Conservation (phyloP, 2,329 filamentous ascomycete species). For the Sporothrix schenckii region DNA sequence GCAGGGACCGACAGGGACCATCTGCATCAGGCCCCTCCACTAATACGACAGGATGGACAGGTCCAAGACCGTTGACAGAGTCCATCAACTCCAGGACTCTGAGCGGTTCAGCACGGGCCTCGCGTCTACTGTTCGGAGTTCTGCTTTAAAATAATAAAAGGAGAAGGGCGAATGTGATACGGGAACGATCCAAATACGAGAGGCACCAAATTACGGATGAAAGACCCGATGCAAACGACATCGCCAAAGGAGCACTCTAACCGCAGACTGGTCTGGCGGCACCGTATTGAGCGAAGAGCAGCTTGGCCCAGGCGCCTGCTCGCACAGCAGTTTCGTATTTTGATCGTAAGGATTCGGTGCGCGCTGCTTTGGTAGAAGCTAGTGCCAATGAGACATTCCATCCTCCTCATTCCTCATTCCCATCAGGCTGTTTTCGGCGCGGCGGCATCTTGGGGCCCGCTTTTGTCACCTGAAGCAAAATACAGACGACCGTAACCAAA, state of each 20-base stretch:
- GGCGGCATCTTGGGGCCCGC: not conserved
- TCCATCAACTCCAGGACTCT: not conserved
- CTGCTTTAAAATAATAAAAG: constrained; percentile 1
- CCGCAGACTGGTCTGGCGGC: not conserved
- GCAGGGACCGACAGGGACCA: constrained; percentile 1
- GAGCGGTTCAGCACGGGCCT: not conserved
- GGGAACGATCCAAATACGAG: not conserved
- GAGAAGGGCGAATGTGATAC: not conserved
- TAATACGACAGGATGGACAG: no score
- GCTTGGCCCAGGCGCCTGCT: not conserved
- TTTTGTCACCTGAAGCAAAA: not conserved
- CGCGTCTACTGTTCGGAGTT: not conserved
- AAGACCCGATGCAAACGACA: not conserved
- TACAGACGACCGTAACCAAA: not conserved
- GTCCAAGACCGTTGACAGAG: not conserved
- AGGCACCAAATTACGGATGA: not conserved
- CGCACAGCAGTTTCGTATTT: not conserved
- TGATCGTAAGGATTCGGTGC: not conserved
- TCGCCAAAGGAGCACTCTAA: not conserved
- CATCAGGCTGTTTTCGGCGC: constrained; percentile 17
- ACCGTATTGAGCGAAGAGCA: not conserved
- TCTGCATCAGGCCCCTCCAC: not conserved
- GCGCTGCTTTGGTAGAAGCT: not conserved
- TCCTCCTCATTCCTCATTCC: not conserved
- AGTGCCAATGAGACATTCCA: constrained; percentile 10